A percentile compares a stretch with the other conserved stretches of the same genome.
These are phyloP conservation scores for Fusarium beomiforme DNA, from an alignment of 2,329 filamentous ascomycete genomes.

Conservation along the genomic window DNA sequence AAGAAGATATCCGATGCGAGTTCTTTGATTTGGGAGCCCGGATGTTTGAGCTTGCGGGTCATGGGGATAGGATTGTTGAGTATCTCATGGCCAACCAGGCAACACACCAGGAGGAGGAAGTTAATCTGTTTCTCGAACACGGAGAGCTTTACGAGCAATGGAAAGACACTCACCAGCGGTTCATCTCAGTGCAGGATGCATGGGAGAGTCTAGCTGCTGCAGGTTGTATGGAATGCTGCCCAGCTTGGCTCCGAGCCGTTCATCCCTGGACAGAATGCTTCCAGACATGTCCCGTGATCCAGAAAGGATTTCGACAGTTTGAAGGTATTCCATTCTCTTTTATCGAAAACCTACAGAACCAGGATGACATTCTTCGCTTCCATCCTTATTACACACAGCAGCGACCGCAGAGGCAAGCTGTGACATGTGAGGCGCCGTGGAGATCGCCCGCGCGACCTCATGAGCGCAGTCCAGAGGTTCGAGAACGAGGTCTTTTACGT, in stretches of 20 bases:
- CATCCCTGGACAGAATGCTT: slow-evolving; percentile 11
- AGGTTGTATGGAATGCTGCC: slow-evolving; percentile 26
- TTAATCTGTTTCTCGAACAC: background rate
- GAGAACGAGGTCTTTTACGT: accelerated
- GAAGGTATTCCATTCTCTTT: background rate
- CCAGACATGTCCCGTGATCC: background rate
- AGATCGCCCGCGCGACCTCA: background rate
- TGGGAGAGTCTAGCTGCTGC: slow-evolving; percentile 17
- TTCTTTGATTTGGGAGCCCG: slow-evolving; percentile 21
- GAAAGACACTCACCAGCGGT: background rate
- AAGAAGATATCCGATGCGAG: slow-evolving; percentile 9
- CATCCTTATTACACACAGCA: slow-evolving; percentile 4
- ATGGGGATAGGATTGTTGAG: background rate
- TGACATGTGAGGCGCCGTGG: background rate
- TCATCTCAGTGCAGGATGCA: background rate
- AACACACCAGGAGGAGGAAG: background rate
- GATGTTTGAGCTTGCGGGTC: background rate
- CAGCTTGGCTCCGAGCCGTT: background rate
- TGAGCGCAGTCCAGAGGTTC: background rate
- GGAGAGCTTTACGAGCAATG: background rate
- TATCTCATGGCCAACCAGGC: background rate
- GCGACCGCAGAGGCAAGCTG: background rate
- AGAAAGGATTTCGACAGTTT: background rate
- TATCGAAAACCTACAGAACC: background rate
- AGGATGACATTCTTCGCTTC: background rate